Evolutionary conservation across 345 rosid genomes (phyloP).

Genomic region (Gossypium stocksii): DNA sequence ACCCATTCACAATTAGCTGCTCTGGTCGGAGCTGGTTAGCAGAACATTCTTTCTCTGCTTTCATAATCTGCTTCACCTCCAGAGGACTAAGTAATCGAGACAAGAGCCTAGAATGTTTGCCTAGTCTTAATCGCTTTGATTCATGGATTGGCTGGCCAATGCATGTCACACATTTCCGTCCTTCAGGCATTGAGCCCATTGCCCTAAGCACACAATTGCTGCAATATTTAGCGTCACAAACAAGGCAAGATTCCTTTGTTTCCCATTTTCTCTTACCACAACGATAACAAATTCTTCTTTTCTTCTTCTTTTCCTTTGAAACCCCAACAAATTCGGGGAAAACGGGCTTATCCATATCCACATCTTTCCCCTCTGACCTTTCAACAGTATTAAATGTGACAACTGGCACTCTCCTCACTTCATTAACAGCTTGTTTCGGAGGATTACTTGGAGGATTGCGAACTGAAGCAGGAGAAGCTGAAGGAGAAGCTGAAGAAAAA

Average conservation of each 20-base stretch:
- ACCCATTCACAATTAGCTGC: conserved; percentile 83
- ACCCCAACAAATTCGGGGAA: conserved; percentile 54
- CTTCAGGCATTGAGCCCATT: conserved; percentile 99
- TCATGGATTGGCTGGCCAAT: conserved; percentile 82
- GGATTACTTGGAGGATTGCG: conserved; percentile 34
- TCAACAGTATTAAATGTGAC: conserved; percentile 71
- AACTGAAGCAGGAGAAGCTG: conserved; percentile 67
- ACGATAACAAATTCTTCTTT: conserved; percentile 59
- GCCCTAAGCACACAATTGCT: conserved; percentile 93
- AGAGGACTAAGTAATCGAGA: conserved; percentile 82
- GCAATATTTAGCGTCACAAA: conserved; percentile 89
- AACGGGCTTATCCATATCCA: conserved; percentile 40
- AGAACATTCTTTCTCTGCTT: conserved; percentile 88
- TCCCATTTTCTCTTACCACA: conserved; percentile 98
- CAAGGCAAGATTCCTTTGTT: conserved; percentile 81
- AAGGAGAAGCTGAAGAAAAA: conserved; percentile 81
- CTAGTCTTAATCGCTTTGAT: conserved; percentile 66
- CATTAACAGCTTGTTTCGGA: conserved; percentile 33
- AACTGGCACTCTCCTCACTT: conserved; percentile 52
- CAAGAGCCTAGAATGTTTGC: conserved; percentile 70
- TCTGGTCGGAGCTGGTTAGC: conserved; percentile 95
- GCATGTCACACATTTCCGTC: conserved; percentile 92
- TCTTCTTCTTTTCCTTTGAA: conserved; percentile 59
- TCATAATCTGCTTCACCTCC: conserved; percentile 98
- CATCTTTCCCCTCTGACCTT: conserved; percentile 46